Base-by-base conservation (phyloP, 257 asterid genomes). In the Solanum ossicruentum region DNA sequence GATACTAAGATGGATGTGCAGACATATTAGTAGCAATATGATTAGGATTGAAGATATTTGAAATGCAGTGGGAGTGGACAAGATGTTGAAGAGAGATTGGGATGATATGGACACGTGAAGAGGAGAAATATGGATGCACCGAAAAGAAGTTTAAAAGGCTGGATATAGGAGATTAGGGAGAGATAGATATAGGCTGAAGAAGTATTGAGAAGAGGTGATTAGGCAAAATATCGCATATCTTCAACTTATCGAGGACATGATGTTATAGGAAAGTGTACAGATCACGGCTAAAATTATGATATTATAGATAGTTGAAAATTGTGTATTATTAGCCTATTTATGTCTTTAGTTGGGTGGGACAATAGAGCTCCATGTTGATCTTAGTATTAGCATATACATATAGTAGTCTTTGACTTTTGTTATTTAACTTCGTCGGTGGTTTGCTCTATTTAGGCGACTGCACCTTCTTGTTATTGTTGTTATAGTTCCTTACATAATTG, bases 261-360 rank as follows among this genome's bases (percentile, higher is more conserved):
- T 6, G 32, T n/a, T 58, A 36, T n/a, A n/a, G 10, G 0, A 58
- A 3, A 28, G 5, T 58, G n/a, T 20, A 2, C 4, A 58, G 7
- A 1, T 58, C 1, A 2, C 10, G 15, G 10, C 10, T 58, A 58
- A n/a, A 0, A 7, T 0, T 10, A 58, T 0, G n/a, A 10, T 0
- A 6, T 58, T 58, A n/a, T 36, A 36, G 41, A 36, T 36, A 36
- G 41, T 36, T 36, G 41, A 36, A 36, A 36, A 13, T 4, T 58
- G 32, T 58, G 10, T 58, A 58, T 58, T 58, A 58, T 6, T 20
- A 58, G 13, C 32, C 28, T 12, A 58, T 58, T 5, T 28, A 58
- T 4, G 32, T 58, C 66, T 58, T 58, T 58, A 0, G 10, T 23
- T 9, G 13, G 1, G 28, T 20, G 66, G 1, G n/a, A n/a, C 15